Evolutionary conservation across 2,329 filamentous ascomycete species (phyloP).

Genomic region (Mycosphaerella sp.): DNA sequence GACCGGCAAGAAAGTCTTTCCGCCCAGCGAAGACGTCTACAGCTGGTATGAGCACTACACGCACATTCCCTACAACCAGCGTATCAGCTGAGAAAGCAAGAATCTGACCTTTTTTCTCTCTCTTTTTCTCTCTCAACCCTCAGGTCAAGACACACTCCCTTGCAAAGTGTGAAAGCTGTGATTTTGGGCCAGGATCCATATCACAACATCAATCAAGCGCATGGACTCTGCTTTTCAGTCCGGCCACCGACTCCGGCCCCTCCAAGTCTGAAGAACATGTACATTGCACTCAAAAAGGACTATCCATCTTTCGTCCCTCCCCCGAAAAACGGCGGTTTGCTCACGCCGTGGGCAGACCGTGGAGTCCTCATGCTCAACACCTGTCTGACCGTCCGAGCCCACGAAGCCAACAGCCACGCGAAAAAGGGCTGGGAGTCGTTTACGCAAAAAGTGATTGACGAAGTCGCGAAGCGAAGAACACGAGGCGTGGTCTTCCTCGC

Average conservation of each 20-base stretch:
- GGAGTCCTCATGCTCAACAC: constrained; percentile 93
- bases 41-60: constrained; percentile 60
- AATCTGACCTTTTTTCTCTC: too few relatives aligned
- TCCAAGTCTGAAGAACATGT: constrained; percentile 90
- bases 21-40: constrained; percentile 82
- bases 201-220: constrained; percentile 91
- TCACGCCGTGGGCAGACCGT: constrained; percentile 89
- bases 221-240: constrained; percentile 93
- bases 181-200: constrained; percentile 97
- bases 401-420: constrained; percentile 78
- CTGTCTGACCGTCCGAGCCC: constrained; percentile 84
- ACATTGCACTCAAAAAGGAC: constrained; percentile 77
- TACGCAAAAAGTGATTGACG: constrained; percentile 85
- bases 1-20: constrained; percentile 72
- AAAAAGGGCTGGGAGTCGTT: constrained; percentile 88
- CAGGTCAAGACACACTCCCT: constrained; percentile 90
- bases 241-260: constrained; percentile 81
- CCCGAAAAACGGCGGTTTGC: constrained; percentile 68
- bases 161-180: constrained; percentile 82
- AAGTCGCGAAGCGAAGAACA: constrained; percentile 68
- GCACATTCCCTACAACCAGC: constrained; percentile 1
- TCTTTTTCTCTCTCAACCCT: not conserved
- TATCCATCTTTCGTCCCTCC: constrained; percentile 73
- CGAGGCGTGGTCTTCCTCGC: constrained; percentile 89
- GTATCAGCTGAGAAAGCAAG: not conserved